Percentiles rank a stretch among this genome's conserved stretches.
Conservation (phyloP, 768 basidiomycete species). For the Hebeloma cylindrosporum region DNA sequence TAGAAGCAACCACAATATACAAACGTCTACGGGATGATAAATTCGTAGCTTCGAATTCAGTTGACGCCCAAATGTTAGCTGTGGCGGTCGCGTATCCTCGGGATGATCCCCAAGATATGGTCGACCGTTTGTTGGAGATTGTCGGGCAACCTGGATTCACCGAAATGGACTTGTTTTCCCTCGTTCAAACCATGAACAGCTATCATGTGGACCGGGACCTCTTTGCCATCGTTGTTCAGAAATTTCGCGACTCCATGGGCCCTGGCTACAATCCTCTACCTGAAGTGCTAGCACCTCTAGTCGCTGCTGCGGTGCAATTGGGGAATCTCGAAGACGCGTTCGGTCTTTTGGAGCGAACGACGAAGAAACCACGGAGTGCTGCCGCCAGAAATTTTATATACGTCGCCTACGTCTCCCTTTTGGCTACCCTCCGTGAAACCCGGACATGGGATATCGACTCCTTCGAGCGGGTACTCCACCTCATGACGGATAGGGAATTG, state of each 20-base stretch:
- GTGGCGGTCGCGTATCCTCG: conserved; percentile 12
- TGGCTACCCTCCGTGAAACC: conserved; percentile 36
- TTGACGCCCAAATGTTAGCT: conserved; percentile 43
- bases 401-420: conserved; percentile 39
- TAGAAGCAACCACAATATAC: conserved; percentile 41
- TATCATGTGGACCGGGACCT: conserved; percentile 5
- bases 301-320: background rate
- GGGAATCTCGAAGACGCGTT: conserved; percentile 12
- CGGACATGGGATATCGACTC: conserved; percentile 28
- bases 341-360: conserved; percentile 1
- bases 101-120: background rate
- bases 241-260: conserved; percentile 11
- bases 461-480: conserved; percentile 36
- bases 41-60: conserved; percentile 34
- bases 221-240: conserved; percentile 5
- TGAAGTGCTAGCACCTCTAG: background rate
- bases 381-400: background rate
- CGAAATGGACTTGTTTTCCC: conserved; percentile 22
- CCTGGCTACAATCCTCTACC: conserved; percentile 5
- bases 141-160: conserved; percentile 26
- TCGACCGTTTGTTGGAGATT: conserved; percentile 15
- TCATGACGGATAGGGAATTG: conserved; percentile 39
- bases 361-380: background rate
- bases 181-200: conserved; percentile 6
- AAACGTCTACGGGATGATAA: conserved; percentile 41